phyloP scores from a whole-genome alignment of 345 rosid species.

The Tarenaya hassleriana region DNA sequence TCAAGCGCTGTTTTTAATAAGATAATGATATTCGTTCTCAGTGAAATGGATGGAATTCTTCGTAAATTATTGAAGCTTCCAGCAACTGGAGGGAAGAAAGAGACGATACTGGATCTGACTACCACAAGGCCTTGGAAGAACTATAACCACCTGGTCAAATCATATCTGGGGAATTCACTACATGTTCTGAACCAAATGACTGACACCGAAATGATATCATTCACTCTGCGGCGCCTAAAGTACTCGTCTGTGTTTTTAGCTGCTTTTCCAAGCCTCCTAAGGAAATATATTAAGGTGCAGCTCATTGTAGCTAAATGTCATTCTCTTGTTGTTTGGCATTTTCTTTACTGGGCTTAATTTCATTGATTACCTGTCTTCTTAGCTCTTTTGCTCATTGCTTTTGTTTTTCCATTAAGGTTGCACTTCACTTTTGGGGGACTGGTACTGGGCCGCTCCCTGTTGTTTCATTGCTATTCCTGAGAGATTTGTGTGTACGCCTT shows the following conservation, averaged over 20 bases:
- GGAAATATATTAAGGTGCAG: conserved; percentile 84
- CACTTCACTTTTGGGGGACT: conserved; percentile 96
- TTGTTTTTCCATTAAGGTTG: conserved; percentile 40
- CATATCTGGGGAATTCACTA: conserved; percentile 86
- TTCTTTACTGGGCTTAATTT: background rate
- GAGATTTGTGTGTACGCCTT: conserved; percentile 74
- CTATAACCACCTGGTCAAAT: conserved; percentile 77
- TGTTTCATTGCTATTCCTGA: conserved; percentile 72
- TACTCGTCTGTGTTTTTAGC: conserved; percentile 63
- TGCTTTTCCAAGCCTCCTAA: conserved; percentile 76
- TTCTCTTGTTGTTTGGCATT: background rate
- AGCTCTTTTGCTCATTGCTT: conserved; percentile 13
- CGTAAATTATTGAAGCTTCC: conserved; percentile 69
- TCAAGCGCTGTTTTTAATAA: conserved; percentile 80
- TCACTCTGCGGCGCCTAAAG: conserved; percentile 69
- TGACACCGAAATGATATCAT: conserved; percentile 76
- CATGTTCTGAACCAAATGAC: conserved; percentile 97
- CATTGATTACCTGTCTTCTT: background rate
- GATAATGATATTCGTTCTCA: conserved; percentile 68
- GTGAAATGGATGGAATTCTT: conserved; percentile 83
- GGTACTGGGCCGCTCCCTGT: conserved; percentile 80
- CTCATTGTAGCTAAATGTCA: background rate
- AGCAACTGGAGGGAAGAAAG: conserved; percentile 76
- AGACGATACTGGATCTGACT: conserved; percentile 46
- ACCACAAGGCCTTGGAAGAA: conserved; percentile 76